Conservation (phyloP, 257 asterid species). For the Paulownia fortunei region DNA sequence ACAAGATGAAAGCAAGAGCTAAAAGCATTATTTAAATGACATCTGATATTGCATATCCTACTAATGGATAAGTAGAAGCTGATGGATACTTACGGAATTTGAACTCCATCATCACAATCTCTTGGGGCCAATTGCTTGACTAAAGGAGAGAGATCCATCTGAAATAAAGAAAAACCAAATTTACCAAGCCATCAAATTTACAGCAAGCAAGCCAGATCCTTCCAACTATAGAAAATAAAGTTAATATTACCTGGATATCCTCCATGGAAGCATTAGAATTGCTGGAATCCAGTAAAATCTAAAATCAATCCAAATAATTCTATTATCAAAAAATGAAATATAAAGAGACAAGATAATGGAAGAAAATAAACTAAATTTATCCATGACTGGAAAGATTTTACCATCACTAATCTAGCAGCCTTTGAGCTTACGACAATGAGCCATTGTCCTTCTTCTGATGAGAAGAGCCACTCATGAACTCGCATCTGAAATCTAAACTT, state of each 20-base stretch:
- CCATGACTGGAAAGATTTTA: slow-evolving; percentile 35
- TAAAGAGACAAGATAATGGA: background rate
- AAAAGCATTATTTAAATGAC: background rate
- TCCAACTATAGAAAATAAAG: slow-evolving; percentile 23
- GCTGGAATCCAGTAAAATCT: slow-evolving; percentile 80
- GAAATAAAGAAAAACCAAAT: slow-evolving; percentile 31
- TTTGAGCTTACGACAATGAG: slow-evolving; percentile 73
- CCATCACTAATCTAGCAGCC: slow-evolving; percentile 87
- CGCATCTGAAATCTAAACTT: slow-evolving; percentile 72
- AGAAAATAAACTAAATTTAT: slow-evolving; percentile 6
- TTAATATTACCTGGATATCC: slow-evolving; percentile 68
- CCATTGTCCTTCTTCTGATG: slow-evolving; percentile 97
- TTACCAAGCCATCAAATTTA: slow-evolving; percentile 22
- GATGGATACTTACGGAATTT: slow-evolving; percentile 71
- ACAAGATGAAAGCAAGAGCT: background rate
- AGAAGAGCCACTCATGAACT: slow-evolving; percentile 88
- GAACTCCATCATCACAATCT: slow-evolving; percentile 43
- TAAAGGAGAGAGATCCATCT: slow-evolving; percentile 88
- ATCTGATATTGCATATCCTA: slow-evolving; percentile 1
- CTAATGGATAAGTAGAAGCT: slow-evolving; percentile 23
- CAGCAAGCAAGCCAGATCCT: background rate
- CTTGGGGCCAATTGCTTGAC: slow-evolving; percentile 76
- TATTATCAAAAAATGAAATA: background rate
- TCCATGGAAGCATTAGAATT: slow-evolving; percentile 58
- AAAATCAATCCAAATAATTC: slow-evolving; percentile 22